Base-by-base conservation (phyloP, 441 rosid genomes). In the Mallotus repandus region DNA sequence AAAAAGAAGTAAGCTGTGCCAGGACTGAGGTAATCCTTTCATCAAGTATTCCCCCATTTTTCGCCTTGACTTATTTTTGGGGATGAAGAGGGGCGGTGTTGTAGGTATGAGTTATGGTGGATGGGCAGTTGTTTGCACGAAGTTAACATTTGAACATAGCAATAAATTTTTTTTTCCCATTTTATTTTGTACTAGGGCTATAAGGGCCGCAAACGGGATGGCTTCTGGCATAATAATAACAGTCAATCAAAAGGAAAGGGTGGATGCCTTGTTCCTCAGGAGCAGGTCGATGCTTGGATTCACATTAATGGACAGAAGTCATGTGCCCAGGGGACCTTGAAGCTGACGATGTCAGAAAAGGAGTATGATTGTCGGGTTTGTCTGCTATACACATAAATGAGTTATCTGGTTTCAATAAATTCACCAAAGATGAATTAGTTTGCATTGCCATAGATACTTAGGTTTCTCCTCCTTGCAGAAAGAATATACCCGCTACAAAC, bases 281-380 rank as follows among this genome's bases (percentile, higher is more conserved):
- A 85, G 77, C 91, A 87, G 81, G 55, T 87, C 65, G 83, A 87
- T 74, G 89, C 91, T 74, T 87, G 91, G 89, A 74, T 70, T 79
- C 83, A 87, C 83, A 87, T 87, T 69, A 84, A 84, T 74, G 87
- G 89, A 54, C 84, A 78, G 82, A 87, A 81, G 74, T 76, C 84
- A 52, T 73, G 74, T 61, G 15, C 71, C n/a, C 82, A 76, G 63
- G 78, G 80, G 59, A 71, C 81, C 74, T 60, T 70, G 48, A 81
- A 83, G 78, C 65, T 70, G 45, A 82, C 80, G 52, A 67, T 46
- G 50, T 76, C 86, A 63, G 84, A 81, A 56, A 53, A 78, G 45
- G 85, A 85, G 68, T 59, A 74, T 75, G 88, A 86, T 63, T 84
- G 82, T 60, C 86, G 86, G 80, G 88, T 86, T 78, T 35, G 58